Evolutionary conservation across 352 stramenopile species (phyloP).

Genomic region (Blastocystis sp.): DNA sequence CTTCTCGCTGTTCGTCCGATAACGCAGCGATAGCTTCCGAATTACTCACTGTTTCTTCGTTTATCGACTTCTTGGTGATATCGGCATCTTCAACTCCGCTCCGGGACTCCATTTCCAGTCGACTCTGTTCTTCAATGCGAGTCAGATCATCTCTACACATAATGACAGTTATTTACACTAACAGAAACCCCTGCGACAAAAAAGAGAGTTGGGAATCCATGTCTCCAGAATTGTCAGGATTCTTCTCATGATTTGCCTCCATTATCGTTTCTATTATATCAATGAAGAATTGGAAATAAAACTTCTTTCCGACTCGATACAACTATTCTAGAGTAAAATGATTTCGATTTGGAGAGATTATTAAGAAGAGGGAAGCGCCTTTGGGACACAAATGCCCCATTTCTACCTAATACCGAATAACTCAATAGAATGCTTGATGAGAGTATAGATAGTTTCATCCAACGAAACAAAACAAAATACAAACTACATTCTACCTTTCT

Average conservation of each 20-base stretch:
- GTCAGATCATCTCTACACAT: constrained; percentile 12
- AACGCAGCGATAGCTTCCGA: not conserved
- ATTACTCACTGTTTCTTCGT: not conserved
- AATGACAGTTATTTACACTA: not conserved
- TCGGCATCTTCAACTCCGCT: not conserved
- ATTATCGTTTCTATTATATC: not conserved
- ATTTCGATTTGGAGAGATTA: not conserved
- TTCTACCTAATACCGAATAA: too few species aligned
- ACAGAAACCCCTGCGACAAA: constrained; percentile 32
- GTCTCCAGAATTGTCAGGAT: not conserved
- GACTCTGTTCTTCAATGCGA: constrained; percentile 29
- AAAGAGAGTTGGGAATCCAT: not conserved
- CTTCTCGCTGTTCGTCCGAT: constrained; percentile 34
- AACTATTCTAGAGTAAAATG: not conserved
- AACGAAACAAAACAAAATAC: constrained; percentile 1
- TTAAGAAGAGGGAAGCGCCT: constrained; percentile 7
- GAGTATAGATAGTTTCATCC: too few species aligned
- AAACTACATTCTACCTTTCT: not conserved
- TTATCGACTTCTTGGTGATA: not conserved
- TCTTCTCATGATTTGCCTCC: not conserved
- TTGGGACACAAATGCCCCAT: not conserved
- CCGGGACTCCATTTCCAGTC: not conserved
- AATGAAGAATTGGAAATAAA: not conserved
- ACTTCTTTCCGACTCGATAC: not conserved
- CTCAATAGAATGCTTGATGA: too few species aligned